Base-by-base conservation (phyloP, 257 asterid genomes). In the Fraxinus anomala region DNA sequence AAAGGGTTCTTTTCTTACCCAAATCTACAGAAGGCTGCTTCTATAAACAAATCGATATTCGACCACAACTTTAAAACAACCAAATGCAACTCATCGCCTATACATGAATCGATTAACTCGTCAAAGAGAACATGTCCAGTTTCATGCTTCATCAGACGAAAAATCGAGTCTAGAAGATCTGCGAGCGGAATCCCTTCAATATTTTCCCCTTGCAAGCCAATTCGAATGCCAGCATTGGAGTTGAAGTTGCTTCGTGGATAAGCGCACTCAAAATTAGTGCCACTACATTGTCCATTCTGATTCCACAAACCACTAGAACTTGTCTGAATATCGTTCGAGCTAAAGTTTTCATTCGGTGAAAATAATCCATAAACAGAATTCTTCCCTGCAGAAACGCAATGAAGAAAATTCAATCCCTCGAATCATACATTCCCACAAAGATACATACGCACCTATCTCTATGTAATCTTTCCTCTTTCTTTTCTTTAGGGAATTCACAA, bases 1-100 rank as follows among this genome's bases (percentile, higher is more conserved):
- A 44, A 72, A 49, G 16, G 59, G 17, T 74, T 30, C 5, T 68
- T 4, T 59, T 65, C 56, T 34, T 71, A 86, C 90, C 90, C 90
- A 51, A 21, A 39, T 61, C 5, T 28, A 65, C 33, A 40, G 81
- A 79, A 83, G 28, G 84, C 85, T 23, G 87, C 80, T 2, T 17
- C 0, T 9, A 74, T 26, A 56, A 87, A 74, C 33, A n/a, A 21
- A 1, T 59, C 36, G 1, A 6, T 1, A 30, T 12, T 2, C 1
- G 44, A 37, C 16, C 68, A 23, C 40, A 80, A 2, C 24, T 56
- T 74, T 11, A 4, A 67, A 5, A 84, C 65, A 4, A 87, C 54
- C 2, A 19, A 36, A 24, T 76, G 24, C 79, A 84, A 26, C 30
- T 74, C 83, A 3, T 37, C 16, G n/a, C 28, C 75, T 0, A 24